Evolutionary conservation across 768 basidiomycete genomes (phyloP).

Genomic region (Clavulina sp.): DNA sequence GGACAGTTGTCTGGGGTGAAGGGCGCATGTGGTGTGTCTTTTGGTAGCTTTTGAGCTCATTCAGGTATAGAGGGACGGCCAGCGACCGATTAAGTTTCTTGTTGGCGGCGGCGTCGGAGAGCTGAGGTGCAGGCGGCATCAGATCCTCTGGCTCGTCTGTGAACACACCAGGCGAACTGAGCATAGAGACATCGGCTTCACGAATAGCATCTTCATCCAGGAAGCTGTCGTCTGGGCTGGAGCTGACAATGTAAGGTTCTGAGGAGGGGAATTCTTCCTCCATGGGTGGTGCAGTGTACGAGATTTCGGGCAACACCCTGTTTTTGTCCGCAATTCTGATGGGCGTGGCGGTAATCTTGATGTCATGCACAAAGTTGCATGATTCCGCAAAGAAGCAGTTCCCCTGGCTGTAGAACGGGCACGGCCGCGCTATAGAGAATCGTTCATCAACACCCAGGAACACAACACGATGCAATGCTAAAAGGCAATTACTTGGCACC

Average conservation of each 20-base stretch:
- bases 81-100: neutral
- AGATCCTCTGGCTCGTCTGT: neutral
- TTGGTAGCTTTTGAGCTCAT: neutral
- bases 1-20: neutral
- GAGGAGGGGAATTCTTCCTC: neutral
- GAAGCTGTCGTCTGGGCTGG: neutral
- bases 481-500: neutral
- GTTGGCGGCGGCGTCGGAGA: neutral
- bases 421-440: constrained; percentile 5
- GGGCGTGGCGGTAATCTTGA: no score
- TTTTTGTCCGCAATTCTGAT: neutral
- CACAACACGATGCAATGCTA: no score
- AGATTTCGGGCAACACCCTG: neutral
- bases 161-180: neutral
- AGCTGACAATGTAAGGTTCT: neutral
- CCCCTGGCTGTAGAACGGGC: constrained; percentile 10
- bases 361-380: constrained; percentile 10
- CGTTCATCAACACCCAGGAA: no score
- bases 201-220: neutral
- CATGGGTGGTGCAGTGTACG: neutral
- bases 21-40: neutral
- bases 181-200: neutral
- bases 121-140: neutral
- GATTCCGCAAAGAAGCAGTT: constrained; percentile 8
- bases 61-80: neutral